A percentile compares a stretch with the other conserved stretches of the same genome.
Conservation (phyloP, 192 early-diverging fungal species). For the Entomortierella chlamydospora region DNA sequence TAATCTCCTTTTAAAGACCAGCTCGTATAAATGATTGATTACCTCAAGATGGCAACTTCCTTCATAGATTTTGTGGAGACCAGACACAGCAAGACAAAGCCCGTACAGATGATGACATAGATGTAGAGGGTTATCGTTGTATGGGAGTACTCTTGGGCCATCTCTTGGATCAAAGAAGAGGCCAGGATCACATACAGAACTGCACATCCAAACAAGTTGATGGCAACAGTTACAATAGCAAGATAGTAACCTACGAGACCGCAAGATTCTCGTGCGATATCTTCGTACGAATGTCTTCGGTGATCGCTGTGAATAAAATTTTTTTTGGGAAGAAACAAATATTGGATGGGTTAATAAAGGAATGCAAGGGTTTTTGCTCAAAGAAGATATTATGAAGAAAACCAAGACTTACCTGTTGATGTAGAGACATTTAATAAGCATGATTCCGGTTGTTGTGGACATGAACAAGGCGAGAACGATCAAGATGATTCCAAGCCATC, state of each 20-base stretch:
- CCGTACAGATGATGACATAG: conserved; percentile 69
- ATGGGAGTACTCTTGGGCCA: conserved; percentile 60
- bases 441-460: conserved; percentile 64
- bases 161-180: conserved; percentile 71
- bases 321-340: neutral
- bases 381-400: neutral
- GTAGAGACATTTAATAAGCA: conserved; percentile 70
- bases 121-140: conserved; percentile 56
- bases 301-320: too few relatives aligned
- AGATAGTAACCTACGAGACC: conserved; percentile 65
- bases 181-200: conserved; percentile 78
- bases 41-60: conserved; percentile 77
- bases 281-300: conserved; percentile 61
- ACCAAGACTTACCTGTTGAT: conserved; percentile 35
- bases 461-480: conserved; percentile 60
- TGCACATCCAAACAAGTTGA: conserved; percentile 74
- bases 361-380: too few relatives aligned
- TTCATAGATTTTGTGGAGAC: conserved; percentile 79
- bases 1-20: neutral
- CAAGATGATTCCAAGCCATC: conserved; percentile 65
- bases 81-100: conserved; percentile 73
- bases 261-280: conserved; percentile 76
- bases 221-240: conserved; percentile 70
- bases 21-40: too few relatives aligned
- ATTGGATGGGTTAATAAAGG: neutral